phyloP scores from a whole-genome alignment of 768 basidiomycete genomes.

The Xerocomus brunneocitrinus region DNA sequence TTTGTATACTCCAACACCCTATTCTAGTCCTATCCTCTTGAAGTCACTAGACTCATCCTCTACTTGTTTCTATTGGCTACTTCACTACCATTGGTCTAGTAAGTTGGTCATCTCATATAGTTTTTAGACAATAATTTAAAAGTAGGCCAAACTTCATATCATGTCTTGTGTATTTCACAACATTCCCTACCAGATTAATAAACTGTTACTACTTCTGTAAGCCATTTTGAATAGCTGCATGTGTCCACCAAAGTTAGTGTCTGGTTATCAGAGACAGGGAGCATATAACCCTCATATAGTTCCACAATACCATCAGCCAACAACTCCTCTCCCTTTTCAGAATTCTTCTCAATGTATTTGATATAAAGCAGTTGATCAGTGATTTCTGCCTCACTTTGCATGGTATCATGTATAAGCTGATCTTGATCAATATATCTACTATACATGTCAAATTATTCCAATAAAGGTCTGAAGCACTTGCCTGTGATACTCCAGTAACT shows the following conservation, averaged over 20 bases:
- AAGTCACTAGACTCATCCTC: too few relatives aligned
- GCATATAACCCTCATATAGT: slow-evolving; percentile 17
- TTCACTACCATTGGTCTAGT: too few relatives aligned
- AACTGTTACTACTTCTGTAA: slow-evolving; percentile 7
- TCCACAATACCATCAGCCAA: slow-evolving; percentile 15
- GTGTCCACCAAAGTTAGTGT: slow-evolving; percentile 2
- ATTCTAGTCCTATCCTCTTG: too few relatives aligned
- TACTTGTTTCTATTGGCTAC: too few relatives aligned
- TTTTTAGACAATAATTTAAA: too few relatives aligned
- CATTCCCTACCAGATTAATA: not conserved
- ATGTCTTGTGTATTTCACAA: too few relatives aligned
- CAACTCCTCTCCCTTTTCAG: slow-evolving; percentile 15
- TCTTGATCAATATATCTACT: slow-evolving; percentile 71
- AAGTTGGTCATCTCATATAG: too few relatives aligned
- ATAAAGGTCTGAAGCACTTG: slow-evolving; percentile 25
- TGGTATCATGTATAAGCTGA: slow-evolving; percentile 57
- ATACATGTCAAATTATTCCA: not conserved
- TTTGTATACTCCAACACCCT: too few relatives aligned
- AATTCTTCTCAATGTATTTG: slow-evolving; percentile 43
- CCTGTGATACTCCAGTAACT: slow-evolving; percentile 72
- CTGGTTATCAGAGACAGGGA: slow-evolving; percentile 9
- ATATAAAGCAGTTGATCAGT: slow-evolving; percentile 57
- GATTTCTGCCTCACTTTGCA: slow-evolving; percentile 48
- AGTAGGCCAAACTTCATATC: too few relatives aligned
- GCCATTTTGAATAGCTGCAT: slow-evolving; percentile 21